Conservation (phyloP, 139 green algal species). For the Nannochloris sp. region DNA sequence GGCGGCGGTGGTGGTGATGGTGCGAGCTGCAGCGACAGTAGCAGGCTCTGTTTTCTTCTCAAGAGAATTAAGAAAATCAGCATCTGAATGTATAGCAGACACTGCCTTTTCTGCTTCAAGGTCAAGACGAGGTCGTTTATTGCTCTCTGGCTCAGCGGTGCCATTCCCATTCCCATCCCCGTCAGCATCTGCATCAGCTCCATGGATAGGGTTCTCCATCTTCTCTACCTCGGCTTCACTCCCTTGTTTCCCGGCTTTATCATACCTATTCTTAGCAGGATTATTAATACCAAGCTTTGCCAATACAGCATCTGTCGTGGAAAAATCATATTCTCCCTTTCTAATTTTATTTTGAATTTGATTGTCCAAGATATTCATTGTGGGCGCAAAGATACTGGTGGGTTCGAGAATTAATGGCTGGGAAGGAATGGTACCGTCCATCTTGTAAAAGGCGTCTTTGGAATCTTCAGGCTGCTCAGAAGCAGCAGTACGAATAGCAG, state of each 20-base stretch:
- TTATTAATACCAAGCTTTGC: constrained; percentile 34
- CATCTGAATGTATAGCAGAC: background rate
- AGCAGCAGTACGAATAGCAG: background rate
- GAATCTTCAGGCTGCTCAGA: background rate
- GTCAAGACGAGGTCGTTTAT: background rate
- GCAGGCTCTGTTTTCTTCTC: constrained; percentile 1
- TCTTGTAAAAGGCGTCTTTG: constrained; percentile 1
- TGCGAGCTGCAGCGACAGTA: background rate
- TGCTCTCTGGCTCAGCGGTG: background rate
- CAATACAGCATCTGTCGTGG: constrained; percentile 48
- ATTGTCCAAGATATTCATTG: constrained; percentile 3
- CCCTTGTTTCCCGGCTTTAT: background rate
- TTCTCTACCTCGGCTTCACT: background rate
- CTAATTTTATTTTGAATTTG: background rate
- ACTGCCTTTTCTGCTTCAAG: background rate
- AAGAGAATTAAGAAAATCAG: background rate
- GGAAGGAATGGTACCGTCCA: background rate
- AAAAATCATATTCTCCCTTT: constrained; percentile 60
- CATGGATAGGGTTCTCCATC: too few relatives aligned
- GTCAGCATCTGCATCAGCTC: background rate
- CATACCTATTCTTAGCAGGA: background rate
- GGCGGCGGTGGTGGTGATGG: background rate
- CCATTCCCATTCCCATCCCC: too few relatives aligned
- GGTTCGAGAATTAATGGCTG: background rate
- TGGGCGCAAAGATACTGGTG: background rate